These are phyloP conservation scores for Colletotrichum sp. DNA, from an alignment of 2,329 filamentous ascomycete genomes.

Conservation along the genomic window DNA sequence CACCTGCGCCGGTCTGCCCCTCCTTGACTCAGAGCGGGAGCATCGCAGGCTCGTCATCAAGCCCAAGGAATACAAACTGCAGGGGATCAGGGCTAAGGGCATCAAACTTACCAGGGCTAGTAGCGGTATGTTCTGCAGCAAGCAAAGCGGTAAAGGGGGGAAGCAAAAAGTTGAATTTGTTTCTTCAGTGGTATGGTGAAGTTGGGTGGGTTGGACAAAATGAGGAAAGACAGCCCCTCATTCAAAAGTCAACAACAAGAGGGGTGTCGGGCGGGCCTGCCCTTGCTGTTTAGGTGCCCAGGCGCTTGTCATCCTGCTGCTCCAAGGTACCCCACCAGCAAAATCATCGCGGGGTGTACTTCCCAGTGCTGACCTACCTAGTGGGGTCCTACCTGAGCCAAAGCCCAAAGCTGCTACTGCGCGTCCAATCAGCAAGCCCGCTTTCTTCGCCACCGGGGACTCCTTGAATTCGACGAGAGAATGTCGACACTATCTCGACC, in stretches of 20 bases:
- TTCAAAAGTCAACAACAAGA: constrained; percentile 24
- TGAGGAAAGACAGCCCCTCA: constrained; percentile 24
- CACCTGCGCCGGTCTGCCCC: constrained; percentile 16
- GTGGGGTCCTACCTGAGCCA: constrained; percentile 1
- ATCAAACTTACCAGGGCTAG: constrained; percentile 10
- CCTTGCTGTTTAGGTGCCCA: constrained; percentile 21
- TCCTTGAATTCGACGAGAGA: neutral
- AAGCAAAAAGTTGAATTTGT: constrained; percentile 17
- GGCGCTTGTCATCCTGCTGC: constrained; percentile 5
- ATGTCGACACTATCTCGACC: constrained; percentile 1
- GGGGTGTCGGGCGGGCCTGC: constrained; percentile 22
- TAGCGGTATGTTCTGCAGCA: constrained; percentile 15
- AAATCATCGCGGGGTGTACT: neutral
- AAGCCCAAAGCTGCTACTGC: constrained; percentile 11
- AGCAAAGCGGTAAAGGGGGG: constrained; percentile 5
- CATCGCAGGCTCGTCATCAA: neutral
- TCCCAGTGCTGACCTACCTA: neutral
- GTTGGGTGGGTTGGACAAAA: constrained; percentile 24
- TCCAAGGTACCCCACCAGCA: neutral
- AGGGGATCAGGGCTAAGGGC: neutral
- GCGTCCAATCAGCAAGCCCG: constrained; percentile 13
- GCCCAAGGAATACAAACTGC: neutral
- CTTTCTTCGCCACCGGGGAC: constrained; percentile 11
- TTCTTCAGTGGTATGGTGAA: constrained; percentile 18
- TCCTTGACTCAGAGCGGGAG: neutral